Base-by-base conservation (phyloP, 176 grass and related monocot species). In the Avena eriantha region DNA sequence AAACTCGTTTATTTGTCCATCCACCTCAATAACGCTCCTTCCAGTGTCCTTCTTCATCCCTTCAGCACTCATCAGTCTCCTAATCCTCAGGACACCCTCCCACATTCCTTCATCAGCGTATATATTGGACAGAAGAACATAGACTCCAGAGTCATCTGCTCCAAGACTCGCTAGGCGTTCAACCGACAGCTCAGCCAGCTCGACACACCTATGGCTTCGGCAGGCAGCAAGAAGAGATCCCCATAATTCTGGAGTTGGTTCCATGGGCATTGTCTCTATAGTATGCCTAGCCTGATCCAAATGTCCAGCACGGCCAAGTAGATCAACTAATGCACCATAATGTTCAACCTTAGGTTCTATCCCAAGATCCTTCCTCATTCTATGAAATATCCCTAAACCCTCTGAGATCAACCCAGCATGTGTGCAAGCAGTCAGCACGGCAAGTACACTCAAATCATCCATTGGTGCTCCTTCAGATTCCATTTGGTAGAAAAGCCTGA, bases 91-190 rank as follows among this genome's bases (percentile, higher is more conserved):
- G 54, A 88, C 93, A 87, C 87, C 77, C 46, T 92, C 81, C 91
- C 93, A 93, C 93, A 91, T 93, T 50, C 86, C 91, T 66, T 93
- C 84, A 57, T 90, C 88, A 23, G 93, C 91, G 64, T 95, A 95
- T 60, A 93, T 93, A 79, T 95, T 95, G 43, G 88, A 95, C 24
- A 95, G 56, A 75, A 95, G 88, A 66, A 93, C 89, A 68, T 91
- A 93, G 17, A 91, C 93, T 74, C 88, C 93, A 26, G 88, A 77
- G 34, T 91, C 93, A 72, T 91, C 89, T 11, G 93, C 93, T 77
- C 88, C 91, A 50, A 93, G 88, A 81, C 69, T 80, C 43, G 61
- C 86, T 58, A 95, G 84, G 34, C 65, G 86, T 54, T 95, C 91
- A 60, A 93, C 86, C 1, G 86, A 73, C 16, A 88, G 35, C 81